A percentile compares a stretch with the other conserved stretches of the same genome.
These are phyloP conservation scores for Debaryomyces psychrophilus DNA, from an alignment of 1,139 yeast species.

Conservation along the genomic window DNA sequence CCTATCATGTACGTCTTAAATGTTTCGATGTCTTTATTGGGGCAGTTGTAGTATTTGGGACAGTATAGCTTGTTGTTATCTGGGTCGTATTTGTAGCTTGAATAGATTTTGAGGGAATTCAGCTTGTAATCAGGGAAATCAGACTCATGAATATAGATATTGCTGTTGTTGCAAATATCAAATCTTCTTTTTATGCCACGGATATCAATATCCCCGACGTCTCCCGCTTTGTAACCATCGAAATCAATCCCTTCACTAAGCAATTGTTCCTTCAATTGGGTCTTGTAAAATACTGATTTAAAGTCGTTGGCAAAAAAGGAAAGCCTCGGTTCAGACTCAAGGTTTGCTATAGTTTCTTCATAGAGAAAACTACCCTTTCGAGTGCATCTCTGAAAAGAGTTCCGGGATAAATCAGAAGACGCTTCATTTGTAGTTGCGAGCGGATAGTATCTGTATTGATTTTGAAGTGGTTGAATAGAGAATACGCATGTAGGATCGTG, in stretches of 20 bases:
- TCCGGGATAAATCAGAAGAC: neutral
- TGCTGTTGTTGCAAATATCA: conserved; percentile 5
- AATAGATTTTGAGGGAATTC: conserved; percentile 14
- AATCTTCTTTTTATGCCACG: conserved; percentile 6
- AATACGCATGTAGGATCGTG: neutral
- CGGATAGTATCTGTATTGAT: conserved; percentile 3
- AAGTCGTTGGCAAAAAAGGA: conserved; percentile 2
- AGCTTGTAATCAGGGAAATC: conserved; percentile 21
- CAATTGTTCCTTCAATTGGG: conserved; percentile 16
- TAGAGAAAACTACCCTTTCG: conserved; percentile 2
- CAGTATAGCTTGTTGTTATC: conserved; percentile 1
- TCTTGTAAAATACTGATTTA: conserved; percentile 14
- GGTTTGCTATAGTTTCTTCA: neutral
- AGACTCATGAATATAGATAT: conserved; percentile 16
- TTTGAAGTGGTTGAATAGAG: neutral
- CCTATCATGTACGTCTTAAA: conserved; percentile 11
- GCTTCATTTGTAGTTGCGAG: conserved; percentile 4
- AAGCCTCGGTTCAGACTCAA: neutral
- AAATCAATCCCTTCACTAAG: conserved; percentile 10
- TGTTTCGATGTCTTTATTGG: conserved; percentile 6
- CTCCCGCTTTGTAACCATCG: conserved; percentile 14
- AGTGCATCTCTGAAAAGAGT: conserved; percentile 2
- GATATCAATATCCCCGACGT: conserved; percentile 7
- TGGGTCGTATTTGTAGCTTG: conserved; percentile 3
- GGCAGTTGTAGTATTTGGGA: conserved; percentile 12